These are phyloP conservation scores for Glarea lozoyensis DNA, from an alignment of 495 filamentous ascomycete genomes.

Conservation along the genomic window DNA sequence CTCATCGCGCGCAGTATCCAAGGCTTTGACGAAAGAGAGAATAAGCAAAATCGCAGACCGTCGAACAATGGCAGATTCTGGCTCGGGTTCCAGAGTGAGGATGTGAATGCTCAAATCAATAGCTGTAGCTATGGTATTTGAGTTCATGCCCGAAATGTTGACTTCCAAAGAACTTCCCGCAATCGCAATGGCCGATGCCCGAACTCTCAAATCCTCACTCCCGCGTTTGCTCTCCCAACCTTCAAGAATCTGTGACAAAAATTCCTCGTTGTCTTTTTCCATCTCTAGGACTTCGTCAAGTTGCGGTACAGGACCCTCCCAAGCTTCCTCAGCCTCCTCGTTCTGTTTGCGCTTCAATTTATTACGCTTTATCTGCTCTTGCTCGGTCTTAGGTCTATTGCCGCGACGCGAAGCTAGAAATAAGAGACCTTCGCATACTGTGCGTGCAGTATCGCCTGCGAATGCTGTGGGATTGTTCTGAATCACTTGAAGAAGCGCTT, in stretches of 20 bases:
- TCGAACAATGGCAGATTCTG: constrained; percentile 62
- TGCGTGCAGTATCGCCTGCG: constrained; percentile 44
- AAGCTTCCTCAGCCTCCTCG: constrained; percentile 42
- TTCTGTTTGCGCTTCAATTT: constrained; percentile 34
- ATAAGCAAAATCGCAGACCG: constrained; percentile 64
- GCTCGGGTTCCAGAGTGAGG: constrained; percentile 52
- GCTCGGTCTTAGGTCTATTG: constrained; percentile 42
- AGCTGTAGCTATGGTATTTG: constrained; percentile 41
- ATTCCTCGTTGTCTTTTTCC: constrained; percentile 38
- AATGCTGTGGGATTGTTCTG: constrained; percentile 56
- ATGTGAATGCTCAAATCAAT: constrained; percentile 61
- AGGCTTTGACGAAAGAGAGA: constrained; percentile 53
- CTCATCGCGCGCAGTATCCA: constrained; percentile 48
- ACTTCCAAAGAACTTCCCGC: constrained; percentile 57
- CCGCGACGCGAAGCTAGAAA: constrained; percentile 56
- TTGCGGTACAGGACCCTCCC: constrained; percentile 39
- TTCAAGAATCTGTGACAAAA: constrained; percentile 54
- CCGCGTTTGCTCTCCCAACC: constrained; percentile 66
- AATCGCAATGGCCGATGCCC: constrained; percentile 70
- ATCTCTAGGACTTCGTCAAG: constrained; percentile 30
- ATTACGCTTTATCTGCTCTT: constrained; percentile 39
- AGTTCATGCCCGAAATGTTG: constrained; percentile 52
- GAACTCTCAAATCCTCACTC: constrained; percentile 67
- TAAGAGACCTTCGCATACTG: constrained; percentile 55
- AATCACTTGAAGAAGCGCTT: constrained; percentile 60